Base-by-base conservation (phyloP, 352 stramenopile species). In the Phytophthora tentaculata region DNA sequence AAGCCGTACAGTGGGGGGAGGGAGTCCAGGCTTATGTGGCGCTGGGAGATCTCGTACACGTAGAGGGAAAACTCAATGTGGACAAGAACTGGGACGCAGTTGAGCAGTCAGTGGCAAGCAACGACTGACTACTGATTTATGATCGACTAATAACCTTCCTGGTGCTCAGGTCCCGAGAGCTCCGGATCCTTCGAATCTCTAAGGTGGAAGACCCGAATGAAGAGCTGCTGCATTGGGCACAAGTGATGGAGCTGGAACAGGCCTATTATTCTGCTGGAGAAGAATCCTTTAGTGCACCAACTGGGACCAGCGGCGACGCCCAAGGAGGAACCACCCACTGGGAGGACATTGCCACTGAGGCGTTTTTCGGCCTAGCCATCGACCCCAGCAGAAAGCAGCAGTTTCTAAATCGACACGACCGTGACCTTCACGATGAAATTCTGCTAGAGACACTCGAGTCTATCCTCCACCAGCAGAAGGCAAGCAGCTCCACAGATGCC, bases 51-150 rank as follows among this genome's bases (percentile, higher is more conserved):
- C 73, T 95, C 39, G 84, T 94, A 17, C 79, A 86, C 28, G 69
- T 93, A 2, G 69, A 91, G 56, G 88, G 88, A 13, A 93, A 93
- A 58, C 78, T 95, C 20, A 90, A 92, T 54, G 63, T 81, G 57
- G 73, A 81, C 73, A 80, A 61, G 61, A 88, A 67, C 59, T 82
- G 74, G 73, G 64, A 77, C 24, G 48, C 49, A 10, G 55, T 48
- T 17, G 54, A 65, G 49, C 22, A 44, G 74, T 83, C 35, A 64
- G 64, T 77, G 12, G 20, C 22, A 26, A 39, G 28, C 7, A 24
- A 37, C 2, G 23, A n/a, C 28, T 9, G 28, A 24, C 19, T 35
- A 23, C 12, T 44, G 17, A n/a, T n/a, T n/a, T n/a, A n/a, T n/a
- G n/a, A n/a, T 17, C 29, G 19, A 28, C 16, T 2, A 19, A 41